A percentile compares a stretch with the other conserved stretches of the same genome.
phyloP scores from a whole-genome alignment of 371 early-diverging fungal species.

The Batrachochytrium dendrobatidis region DNA sequence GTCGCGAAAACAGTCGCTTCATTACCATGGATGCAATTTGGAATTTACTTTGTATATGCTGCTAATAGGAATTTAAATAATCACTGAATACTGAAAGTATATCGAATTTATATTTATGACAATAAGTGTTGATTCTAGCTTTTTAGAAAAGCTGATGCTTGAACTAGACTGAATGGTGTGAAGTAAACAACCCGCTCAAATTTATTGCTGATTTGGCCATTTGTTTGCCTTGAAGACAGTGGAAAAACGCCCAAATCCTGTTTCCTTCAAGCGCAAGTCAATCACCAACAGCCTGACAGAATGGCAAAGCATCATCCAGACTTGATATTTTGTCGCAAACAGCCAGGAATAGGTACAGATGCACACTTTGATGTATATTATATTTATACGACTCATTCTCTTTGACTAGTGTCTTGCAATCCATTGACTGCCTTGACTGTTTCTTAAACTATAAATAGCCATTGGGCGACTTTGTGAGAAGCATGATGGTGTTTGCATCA shows the following conservation, averaged over 20 bases:
- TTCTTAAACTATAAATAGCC: constrained; percentile 34
- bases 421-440: not conserved
- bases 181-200: no score
- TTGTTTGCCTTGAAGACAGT: not conserved
- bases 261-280: not conserved
- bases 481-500: constrained; percentile 90
- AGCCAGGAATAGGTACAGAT: constrained; percentile 74
- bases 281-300: not conserved
- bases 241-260: not conserved
- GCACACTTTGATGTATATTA: not conserved
- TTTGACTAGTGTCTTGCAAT: not conserved
- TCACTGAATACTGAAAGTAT: no score
- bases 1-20: no score
- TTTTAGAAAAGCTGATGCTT: not conserved
- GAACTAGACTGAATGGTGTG: no score
- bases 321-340: constrained; percentile 92
- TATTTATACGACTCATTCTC: not conserved
- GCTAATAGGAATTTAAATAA: no score
- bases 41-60: no score
- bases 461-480: constrained; percentile 94
- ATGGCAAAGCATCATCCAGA: constrained; percentile 54
- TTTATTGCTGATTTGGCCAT: no score
- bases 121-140: no score
- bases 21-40: no score
- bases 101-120: no score